These are phyloP conservation scores for Acer yangbiense DNA, from an alignment of 345 rosid species.

Conservation along the genomic window DNA sequence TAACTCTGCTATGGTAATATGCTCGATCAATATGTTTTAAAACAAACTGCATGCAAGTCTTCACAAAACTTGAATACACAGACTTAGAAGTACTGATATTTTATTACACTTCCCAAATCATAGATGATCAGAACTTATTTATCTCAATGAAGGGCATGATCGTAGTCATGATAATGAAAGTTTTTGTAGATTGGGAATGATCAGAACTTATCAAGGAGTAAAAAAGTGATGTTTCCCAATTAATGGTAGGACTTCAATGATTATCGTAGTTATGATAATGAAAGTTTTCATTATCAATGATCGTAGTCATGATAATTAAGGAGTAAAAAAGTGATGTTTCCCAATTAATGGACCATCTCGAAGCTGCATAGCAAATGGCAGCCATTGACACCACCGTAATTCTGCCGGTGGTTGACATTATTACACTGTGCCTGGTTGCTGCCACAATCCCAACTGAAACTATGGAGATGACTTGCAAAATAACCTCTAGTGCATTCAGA, in stretches of 20 bases:
- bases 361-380: slow-evolving; percentile 59
- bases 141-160: slow-evolving; percentile 62
- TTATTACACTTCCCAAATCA: background rate
- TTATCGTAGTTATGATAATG: too few relatives aligned
- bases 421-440: slow-evolving; percentile 38
- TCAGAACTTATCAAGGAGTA: too few relatives aligned
- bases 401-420: slow-evolving; percentile 46
- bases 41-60: background rate
- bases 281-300: too few relatives aligned
- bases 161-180: too few relatives aligned
- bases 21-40: background rate
- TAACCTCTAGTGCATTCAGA: slow-evolving; percentile 59
- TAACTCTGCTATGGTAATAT: too few relatives aligned
- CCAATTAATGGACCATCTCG: too few relatives aligned
- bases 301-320: too few relatives aligned
- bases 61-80: background rate
- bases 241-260: too few relatives aligned
- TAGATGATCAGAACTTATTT: background rate
- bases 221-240: too few relatives aligned
- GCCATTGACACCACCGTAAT: slow-evolving; percentile 42
- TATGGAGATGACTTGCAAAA: slow-evolving; percentile 55
- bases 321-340: too few relatives aligned
- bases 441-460: slow-evolving; percentile 59
- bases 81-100: background rate
- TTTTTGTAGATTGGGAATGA: too few relatives aligned